A percentile compares a stretch with the other conserved stretches of the same genome.
phyloP scores from a whole-genome alignment of 176 grass and related monocot species.

The Tuctoria greenei region DNA sequence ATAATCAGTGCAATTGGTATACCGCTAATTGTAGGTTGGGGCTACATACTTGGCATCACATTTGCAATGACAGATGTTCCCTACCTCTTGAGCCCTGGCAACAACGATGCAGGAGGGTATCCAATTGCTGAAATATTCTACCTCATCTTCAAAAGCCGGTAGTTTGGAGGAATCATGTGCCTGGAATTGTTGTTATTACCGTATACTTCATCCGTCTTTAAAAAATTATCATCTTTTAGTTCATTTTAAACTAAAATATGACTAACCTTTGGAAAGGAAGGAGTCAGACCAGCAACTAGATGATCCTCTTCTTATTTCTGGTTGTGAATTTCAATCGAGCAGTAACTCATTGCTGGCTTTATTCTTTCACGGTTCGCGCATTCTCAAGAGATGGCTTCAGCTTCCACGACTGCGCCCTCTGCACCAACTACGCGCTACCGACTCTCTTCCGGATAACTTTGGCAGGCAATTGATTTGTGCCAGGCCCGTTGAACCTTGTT shows the following conservation, averaged over 20 bases:
- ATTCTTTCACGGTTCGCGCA: slow-evolving; percentile 54
- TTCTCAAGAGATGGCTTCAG: slow-evolving; percentile 97
- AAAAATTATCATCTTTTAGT: no score
- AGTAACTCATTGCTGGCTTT: not conserved
- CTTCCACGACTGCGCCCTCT: slow-evolving; percentile 79
- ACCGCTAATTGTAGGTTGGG: slow-evolving; percentile 75
- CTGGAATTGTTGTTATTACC: slow-evolving; percentile 62
- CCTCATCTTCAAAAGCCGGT: slow-evolving; percentile 71
- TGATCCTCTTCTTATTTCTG: not conserved
- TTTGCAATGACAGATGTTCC: slow-evolving; percentile 77
- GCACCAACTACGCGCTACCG: slow-evolving; percentile 76
- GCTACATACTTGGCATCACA: slow-evolving; percentile 72
- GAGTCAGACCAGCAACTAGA: slow-evolving; percentile 94
- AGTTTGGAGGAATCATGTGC: slow-evolving; percentile 75
- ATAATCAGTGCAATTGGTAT: slow-evolving; percentile 77
- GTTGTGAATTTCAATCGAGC: not conserved
- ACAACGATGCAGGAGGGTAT: slow-evolving; percentile 86
- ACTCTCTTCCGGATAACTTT: slow-evolving; percentile 83
- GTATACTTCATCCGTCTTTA: slow-evolving; percentile 73
- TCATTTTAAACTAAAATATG: no score
- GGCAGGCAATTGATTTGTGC: slow-evolving; percentile 60
- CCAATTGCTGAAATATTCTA: slow-evolving; percentile 83
- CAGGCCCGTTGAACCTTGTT: slow-evolving; percentile 78
- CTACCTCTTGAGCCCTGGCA: slow-evolving; percentile 60
- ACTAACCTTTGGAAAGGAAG: no score